These are phyloP conservation scores for Massarina eburnea DNA, from an alignment of 2,329 filamentous ascomycete genomes.

Conservation along the genomic window DNA sequence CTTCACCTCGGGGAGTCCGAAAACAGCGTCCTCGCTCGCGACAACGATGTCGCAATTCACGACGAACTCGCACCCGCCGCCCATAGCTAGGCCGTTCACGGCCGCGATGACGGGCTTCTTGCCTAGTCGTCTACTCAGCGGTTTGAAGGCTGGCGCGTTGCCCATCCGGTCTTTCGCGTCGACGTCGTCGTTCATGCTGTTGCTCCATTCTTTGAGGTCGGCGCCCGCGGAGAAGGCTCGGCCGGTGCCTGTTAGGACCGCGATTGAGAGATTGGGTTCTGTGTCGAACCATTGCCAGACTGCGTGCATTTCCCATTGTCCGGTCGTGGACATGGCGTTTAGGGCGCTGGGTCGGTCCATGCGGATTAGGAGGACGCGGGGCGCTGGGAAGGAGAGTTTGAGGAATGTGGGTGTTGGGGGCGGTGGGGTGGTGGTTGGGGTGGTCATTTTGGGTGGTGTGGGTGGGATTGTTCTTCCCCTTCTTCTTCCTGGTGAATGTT, in stretches of 20 bases:
- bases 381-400: conserved; percentile 45
- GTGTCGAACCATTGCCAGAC: conserved; percentile 54
- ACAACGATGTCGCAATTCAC: conserved; percentile 32
- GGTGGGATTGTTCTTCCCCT: no score
- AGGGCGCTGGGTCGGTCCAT: conserved; percentile 49
- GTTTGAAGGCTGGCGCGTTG: conserved; percentile 50
- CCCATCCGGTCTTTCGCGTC: conserved; percentile 17
- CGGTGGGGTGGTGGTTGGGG: no score
- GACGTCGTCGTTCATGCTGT: conserved; percentile 17
- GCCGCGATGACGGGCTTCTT: conserved; percentile 61
- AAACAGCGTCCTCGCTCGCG: conserved; percentile 21
- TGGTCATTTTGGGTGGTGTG: no score
- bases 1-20: conserved; percentile 32
- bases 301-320: conserved; percentile 49
- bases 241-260: conserved; percentile 49
- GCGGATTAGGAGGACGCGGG: conserved; percentile 49
- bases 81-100: conserved; percentile 50
- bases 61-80: conserved; percentile 27
- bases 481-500: no score
- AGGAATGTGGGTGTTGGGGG: no score
- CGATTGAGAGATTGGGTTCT: conserved; percentile 46
- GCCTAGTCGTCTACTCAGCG: conserved; percentile 54
- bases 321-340: conserved; percentile 38
- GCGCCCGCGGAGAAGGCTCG: conserved; percentile 55
- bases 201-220: conserved; percentile 48